These are phyloP conservation scores for Hevea brasiliensis DNA, from an alignment of 345 rosid genomes.

Conservation along the genomic window DNA sequence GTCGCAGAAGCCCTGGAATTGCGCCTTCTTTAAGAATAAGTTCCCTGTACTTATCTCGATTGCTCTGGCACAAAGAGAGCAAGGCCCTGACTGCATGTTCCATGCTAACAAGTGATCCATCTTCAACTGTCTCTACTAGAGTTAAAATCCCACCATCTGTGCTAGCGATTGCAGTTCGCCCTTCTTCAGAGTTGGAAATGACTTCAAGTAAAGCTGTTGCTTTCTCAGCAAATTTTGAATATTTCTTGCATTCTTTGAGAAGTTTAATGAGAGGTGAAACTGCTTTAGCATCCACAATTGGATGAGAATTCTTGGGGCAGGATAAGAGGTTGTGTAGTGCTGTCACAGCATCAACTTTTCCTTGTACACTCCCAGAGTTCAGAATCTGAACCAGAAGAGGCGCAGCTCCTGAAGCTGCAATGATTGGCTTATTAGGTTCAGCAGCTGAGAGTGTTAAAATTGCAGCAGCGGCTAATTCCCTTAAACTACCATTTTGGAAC, in stretches of 20 bases:
- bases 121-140: conserved; percentile 71
- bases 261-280: conserved; percentile 65
- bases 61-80: conserved; percentile 57
- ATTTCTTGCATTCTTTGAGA: conserved; percentile 70
- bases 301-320: conserved; percentile 43
- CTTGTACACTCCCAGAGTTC: conserved; percentile 68
- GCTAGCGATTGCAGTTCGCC: conserved; percentile 50
- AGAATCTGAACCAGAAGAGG: conserved; percentile 70
- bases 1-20: conserved; percentile 67
- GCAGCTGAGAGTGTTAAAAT: conserved; percentile 76
- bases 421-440: conserved; percentile 58
- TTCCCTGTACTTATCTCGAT: conserved; percentile 54
- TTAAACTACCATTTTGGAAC: conserved; percentile 44
- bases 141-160: conserved; percentile 63
- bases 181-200: conserved; percentile 64
- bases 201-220: conserved; percentile 62
- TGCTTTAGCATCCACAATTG: conserved; percentile 53
- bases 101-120: conserved; percentile 64
- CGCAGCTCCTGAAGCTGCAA: conserved; percentile 60
- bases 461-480: conserved; percentile 76
- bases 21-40: conserved; percentile 80
- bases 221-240: conserved; percentile 76
- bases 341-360: conserved; percentile 76
- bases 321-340: conserved; percentile 67
- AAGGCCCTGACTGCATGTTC: conserved; percentile 65